Conservation (phyloP, 116 monocot genomes). For the Posidonia oceanica region DNA sequence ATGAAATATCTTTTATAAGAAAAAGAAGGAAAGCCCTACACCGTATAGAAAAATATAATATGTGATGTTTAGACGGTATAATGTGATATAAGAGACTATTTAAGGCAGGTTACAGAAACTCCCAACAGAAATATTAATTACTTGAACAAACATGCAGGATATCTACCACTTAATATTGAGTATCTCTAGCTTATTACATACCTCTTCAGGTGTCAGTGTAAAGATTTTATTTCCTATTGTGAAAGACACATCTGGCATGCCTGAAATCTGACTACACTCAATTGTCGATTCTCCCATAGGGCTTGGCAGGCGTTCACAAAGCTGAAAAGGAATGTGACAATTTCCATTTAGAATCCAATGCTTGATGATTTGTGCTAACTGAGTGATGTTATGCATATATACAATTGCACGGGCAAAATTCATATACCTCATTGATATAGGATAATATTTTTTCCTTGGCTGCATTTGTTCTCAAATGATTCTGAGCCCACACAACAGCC, state of each 20-base stretch:
- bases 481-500: constrained; percentile 70
- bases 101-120: no score
- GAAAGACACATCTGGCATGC: constrained; percentile 60
- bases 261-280: constrained; percentile 36
- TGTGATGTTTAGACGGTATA: no score
- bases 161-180: background rate
- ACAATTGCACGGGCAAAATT: background rate
- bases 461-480: constrained; percentile 49
- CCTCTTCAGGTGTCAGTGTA: constrained; percentile 65
- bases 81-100: no score
- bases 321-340: constrained; percentile 13
- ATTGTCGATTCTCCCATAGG: constrained; percentile 65
- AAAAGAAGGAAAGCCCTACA: no score
- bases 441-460: constrained; percentile 51
- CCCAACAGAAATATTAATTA: no score
- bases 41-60: no score
- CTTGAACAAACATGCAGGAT: background rate
- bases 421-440: constrained; percentile 59
- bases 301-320: constrained; percentile 73
- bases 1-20: no score
- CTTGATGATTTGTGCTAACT: background rate
- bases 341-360: background rate
- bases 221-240: constrained; percentile 55
- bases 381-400: background rate
- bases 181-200: background rate